Evolutionary conservation across 495 filamentous ascomycete genomes (phyloP).

Genomic region (Aspergillus campestris): DNA sequence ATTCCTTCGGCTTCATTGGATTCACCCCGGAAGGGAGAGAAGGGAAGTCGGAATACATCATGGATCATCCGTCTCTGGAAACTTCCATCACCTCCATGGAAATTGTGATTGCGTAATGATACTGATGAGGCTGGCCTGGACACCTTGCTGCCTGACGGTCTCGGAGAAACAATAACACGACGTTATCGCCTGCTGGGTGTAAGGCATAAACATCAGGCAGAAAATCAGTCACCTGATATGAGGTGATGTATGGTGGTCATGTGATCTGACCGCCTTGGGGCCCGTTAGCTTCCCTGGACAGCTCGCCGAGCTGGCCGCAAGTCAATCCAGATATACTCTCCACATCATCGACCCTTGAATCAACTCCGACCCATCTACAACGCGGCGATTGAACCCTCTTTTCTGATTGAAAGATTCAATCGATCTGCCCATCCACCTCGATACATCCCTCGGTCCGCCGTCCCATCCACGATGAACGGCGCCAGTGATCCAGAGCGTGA

Average conservation of each 20-base stretch:
- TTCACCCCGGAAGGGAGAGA: no score
- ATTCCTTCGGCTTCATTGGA: no score
- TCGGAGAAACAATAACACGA: constrained; percentile 10
- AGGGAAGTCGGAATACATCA: no score
- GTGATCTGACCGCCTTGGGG: constrained; percentile 15
- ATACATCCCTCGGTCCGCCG: neutral
- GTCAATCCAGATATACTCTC: constrained; percentile 9
- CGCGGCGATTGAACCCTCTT: no score
- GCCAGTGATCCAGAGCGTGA: constrained; percentile 59
- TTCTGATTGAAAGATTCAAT: no score
- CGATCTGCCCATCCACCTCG: neutral
- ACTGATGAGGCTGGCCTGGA: constrained; percentile 6
- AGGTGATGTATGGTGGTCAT: constrained; percentile 11
- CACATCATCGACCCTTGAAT: constrained; percentile 1
- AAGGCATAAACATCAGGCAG: constrained; percentile 4
- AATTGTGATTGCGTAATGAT: constrained; percentile 11
- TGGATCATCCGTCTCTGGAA: neutral
- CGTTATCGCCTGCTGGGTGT: constrained; percentile 1
- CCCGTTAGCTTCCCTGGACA: constrained; percentile 24
- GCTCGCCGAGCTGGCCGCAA: constrained; percentile 13
- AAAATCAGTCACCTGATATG: constrained; percentile 16
- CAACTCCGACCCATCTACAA: no score
- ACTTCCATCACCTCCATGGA: constrained; percentile 1
- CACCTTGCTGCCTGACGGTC: constrained; percentile 15
- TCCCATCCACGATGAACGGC: constrained; percentile 37